Conservation (phyloP, 129 eudicot species). For the Tanacetum coccineum region DNA sequence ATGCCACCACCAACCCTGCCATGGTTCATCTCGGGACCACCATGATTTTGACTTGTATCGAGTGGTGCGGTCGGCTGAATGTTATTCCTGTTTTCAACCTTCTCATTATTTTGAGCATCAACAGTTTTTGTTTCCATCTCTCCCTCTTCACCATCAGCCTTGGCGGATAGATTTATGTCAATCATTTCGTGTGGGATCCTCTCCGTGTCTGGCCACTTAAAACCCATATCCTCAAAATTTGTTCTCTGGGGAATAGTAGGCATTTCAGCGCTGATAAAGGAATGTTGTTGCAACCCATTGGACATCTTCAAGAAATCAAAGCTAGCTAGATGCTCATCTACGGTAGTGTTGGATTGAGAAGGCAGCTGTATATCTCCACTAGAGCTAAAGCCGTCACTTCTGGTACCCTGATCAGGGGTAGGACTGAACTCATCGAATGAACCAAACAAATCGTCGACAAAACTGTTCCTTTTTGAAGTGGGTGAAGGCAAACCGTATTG, state of each 20-base stretch:
- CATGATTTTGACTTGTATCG: not conserved
- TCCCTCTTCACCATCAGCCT: constrained; percentile 35
- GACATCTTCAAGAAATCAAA: constrained; percentile 46
- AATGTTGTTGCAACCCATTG: constrained; percentile 23
- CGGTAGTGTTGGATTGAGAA: constrained; percentile 31
- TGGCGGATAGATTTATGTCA: constrained; percentile 32
- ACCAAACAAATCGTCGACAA: constrained; percentile 57
- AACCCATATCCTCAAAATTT: not conserved
- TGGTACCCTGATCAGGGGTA: constrained; percentile 50
- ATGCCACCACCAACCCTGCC: constrained; percentile 1
- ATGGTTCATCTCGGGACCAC: not conserved
- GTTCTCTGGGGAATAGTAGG: constrained; percentile 17
- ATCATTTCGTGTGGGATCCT: constrained; percentile 26
- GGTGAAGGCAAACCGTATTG: constrained; percentile 78
- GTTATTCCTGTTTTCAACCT: constrained; percentile 23
- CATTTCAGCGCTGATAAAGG: constrained; percentile 25
- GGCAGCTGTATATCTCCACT: constrained; percentile 56
- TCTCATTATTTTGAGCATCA: constrained; percentile 7
- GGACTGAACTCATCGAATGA: constrained; percentile 69
- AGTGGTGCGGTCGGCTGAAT: not conserved
- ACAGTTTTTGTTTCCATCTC: constrained; percentile 19
- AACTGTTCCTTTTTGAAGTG: constrained; percentile 66
- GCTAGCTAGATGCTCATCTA: constrained; percentile 29
- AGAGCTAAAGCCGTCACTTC: constrained; percentile 71
- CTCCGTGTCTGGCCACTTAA: constrained; percentile 32